Evolutionary conservation across 1,284 basidiomycete species (phyloP), one percentile per base, ranked within the genome.

Genomic region (Ganoderma meredithae): DNA sequence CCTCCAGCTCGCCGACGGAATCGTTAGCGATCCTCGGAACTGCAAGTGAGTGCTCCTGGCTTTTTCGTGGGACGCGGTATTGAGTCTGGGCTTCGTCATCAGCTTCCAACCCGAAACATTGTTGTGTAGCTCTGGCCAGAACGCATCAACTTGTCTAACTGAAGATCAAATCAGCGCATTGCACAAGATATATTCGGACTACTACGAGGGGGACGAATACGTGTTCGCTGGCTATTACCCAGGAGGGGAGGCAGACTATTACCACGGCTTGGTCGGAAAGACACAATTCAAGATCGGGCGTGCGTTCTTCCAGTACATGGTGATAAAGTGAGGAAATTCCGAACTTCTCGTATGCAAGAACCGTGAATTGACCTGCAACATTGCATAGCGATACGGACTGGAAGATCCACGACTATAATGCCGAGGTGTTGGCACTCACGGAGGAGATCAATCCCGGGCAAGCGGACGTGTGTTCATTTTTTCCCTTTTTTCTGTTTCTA

Each of bases 11-110:
- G 62, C 60, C 2, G 80, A 81, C 65, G 78, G 78, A 3, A 77
- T 81, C 68, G 78, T 81, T 63, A 78, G 74, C 60, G 76, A 80
- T 53, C 80, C 81, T 1, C 74, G 75, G 49, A 69, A 68, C 17
- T 82, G 81, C 76, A 69, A 74, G 70, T 76, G 40, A 61, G 27
- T 19, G 5, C 4, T 33, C 31, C 9, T 12, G 22, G n/a, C 27
- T 7, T 12, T 7, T 40, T 31, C 27, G 4, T 15, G 15, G 19
- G 17, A 39, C 55, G 60, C 63, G 58, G 39, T 17, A 5, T 17
- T 53, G 22, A n/a, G 27, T 33, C 25, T 22, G 7, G 31, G n/a
- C 15, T 3, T 19, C 22, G 19, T n/a, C 6, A 1, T 0, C 36
- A 73, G 74, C 40, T 81, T 80, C 71, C 74, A 75, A 15, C 77